These are phyloP conservation scores for Colletotrichum chlorophyti DNA, from an alignment of 2,329 filamentous ascomycete species.

Conservation along the genomic window DNA sequence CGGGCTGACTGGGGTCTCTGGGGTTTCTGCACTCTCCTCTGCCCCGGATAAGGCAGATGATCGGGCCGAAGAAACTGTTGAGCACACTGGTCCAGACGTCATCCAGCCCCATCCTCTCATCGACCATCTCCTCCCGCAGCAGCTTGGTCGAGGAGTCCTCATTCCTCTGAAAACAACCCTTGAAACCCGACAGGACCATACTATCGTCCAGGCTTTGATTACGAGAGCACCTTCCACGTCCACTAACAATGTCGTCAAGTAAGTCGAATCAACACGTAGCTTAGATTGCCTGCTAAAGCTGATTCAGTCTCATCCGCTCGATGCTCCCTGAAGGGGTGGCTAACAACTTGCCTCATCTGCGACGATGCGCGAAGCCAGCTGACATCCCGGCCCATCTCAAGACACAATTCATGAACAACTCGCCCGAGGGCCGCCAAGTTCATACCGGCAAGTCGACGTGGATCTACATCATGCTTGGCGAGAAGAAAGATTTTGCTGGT, in stretches of 20 bases:
- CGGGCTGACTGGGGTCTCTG: too few relatives aligned
- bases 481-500: constrained; percentile 57
- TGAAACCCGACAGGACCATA: constrained; percentile 66
- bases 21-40: too few relatives aligned
- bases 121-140: constrained; percentile 41
- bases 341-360: constrained; percentile 74
- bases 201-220: constrained; percentile 69
- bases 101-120: constrained; percentile 38
- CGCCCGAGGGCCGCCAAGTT: constrained; percentile 58
- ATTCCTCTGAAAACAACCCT: constrained; percentile 70
- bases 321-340: constrained; percentile 65
- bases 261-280: constrained; percentile 40
- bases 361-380: constrained; percentile 75
- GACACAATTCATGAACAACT: constrained; percentile 65
- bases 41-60: constrained; percentile 11
- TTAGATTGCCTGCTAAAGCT: constrained; percentile 36
- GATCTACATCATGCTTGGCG: constrained; percentile 65
- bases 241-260: constrained; percentile 78
- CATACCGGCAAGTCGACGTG: constrained; percentile 66
- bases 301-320: constrained; percentile 47
- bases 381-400: constrained; percentile 73
- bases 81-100: constrained; percentile 28
- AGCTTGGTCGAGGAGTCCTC: constrained; percentile 55
- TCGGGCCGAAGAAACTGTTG: constrained; percentile 15
- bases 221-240: constrained; percentile 75